Conservation (phyloP, 1,139 yeast species). For the Saccharomyces pastorianus region DNA sequence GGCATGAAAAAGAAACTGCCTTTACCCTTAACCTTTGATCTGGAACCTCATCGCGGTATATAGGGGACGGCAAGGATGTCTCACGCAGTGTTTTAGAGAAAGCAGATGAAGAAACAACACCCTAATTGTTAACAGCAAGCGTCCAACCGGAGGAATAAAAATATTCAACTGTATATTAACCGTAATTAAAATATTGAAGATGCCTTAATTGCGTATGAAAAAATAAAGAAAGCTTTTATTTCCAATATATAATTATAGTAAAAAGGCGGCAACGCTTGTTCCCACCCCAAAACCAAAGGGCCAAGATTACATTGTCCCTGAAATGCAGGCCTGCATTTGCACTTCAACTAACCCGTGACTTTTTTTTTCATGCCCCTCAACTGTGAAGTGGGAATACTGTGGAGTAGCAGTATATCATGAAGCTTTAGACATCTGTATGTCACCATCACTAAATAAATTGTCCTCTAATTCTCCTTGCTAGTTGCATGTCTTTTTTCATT, state of each 20-base stretch:
- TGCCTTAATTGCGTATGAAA: background rate
- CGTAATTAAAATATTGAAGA: background rate
- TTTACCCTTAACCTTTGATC: background rate
- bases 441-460: slow-evolving; percentile 18
- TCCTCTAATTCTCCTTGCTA: slow-evolving; percentile 86
- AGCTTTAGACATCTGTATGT: background rate
- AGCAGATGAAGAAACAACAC: background rate
- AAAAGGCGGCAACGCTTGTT: background rate
- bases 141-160: background rate
- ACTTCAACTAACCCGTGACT: background rate
- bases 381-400: background rate
- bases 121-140: background rate
- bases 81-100: background rate
- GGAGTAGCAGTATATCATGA: background rate
- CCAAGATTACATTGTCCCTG: background rate
- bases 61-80: background rate
- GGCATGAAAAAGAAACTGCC: background rate
- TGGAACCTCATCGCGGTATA: background rate
- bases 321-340: background rate
- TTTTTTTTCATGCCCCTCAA: background rate
- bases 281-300: background rate
- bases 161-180: background rate
- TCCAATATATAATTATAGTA: background rate
- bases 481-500: slow-evolving; percentile 86
- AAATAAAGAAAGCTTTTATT: background rate